Evolutionary conservation across 1,284 basidiomycete species (phyloP).

Genomic region (Trichosporon faecale): DNA sequence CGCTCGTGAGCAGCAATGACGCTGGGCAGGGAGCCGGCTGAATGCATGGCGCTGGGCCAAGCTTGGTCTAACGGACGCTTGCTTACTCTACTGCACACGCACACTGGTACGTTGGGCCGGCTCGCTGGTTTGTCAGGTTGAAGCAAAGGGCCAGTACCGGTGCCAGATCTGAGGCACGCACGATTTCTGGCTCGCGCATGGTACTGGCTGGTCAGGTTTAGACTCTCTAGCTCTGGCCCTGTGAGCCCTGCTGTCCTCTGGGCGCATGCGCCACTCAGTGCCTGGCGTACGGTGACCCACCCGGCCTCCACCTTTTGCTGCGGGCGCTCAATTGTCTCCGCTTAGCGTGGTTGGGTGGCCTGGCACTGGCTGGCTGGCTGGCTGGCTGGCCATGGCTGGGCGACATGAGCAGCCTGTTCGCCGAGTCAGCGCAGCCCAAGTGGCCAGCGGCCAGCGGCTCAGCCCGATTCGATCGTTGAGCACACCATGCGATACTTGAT

Average conservation of each 20-base stretch:
- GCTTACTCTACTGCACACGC: too few relatives aligned
- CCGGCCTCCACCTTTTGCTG: neutral
- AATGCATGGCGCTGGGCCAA: neutral
- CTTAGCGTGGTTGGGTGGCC: neutral
- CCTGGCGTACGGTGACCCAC: slow-evolving; percentile 1
- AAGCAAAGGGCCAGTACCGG: neutral
- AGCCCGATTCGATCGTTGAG: neutral
- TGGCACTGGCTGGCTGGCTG: too few relatives aligned
- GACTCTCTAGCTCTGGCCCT: too few relatives aligned
- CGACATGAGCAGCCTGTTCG: neutral
- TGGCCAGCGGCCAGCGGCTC: neutral
- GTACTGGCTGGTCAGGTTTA: neutral
- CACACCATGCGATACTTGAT: neutral
- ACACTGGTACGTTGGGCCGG: too few relatives aligned
- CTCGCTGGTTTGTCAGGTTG: too few relatives aligned
- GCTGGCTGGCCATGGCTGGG: neutral
- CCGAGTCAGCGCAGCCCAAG: neutral
- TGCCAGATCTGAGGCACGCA: neutral
- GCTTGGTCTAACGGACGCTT: too few relatives aligned
- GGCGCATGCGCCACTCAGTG: neutral
- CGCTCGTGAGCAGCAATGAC: too few relatives aligned
- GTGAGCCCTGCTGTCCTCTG: too few relatives aligned
- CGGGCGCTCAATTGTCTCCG: neutral
- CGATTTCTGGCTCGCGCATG: too few relatives aligned
- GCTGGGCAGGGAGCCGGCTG: neutral